phyloP scores from a whole-genome alignment of 169 alveolate species.

The Cryptosporidium tyzzeri region DNA sequence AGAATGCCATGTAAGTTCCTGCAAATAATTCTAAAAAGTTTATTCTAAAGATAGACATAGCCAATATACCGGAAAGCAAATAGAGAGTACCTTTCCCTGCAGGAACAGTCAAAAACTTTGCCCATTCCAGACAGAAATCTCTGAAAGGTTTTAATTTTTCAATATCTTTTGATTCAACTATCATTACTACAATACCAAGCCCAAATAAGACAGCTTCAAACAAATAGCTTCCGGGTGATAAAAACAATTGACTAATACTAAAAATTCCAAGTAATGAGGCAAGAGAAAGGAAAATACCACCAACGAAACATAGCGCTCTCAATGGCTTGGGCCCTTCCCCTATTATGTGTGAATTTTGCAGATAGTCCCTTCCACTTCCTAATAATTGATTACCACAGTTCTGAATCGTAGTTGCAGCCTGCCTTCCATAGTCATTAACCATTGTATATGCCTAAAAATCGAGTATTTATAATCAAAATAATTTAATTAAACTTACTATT shows the following conservation, averaged over 20 bases:
- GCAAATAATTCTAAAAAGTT: conserved; percentile 68
- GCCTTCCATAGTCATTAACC: conserved; percentile 75
- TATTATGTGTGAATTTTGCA: conserved; percentile 62
- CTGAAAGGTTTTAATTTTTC: conserved; percentile 60
- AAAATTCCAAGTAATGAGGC: conserved; percentile 67
- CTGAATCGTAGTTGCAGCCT: conserved; percentile 72
- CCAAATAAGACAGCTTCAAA: conserved; percentile 71
- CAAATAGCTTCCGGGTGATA: conserved; percentile 71
- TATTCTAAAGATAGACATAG: conserved; percentile 71
- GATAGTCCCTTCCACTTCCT: conserved; percentile 72
- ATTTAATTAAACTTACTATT: conserved; percentile 34
- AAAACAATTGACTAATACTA: conserved; percentile 67
- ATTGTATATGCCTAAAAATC: conserved; percentile 55
- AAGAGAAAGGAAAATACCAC: conserved; percentile 68
- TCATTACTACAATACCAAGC: conserved; percentile 64
- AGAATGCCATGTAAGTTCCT: conserved; percentile 68
- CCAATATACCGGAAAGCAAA: conserved; percentile 58
- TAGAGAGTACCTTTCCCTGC: conserved; percentile 72
- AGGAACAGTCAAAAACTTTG: conserved; percentile 72
- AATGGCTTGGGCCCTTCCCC: conserved; percentile 75
- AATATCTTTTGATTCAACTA: conserved; percentile 70
- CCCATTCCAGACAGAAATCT: conserved; percentile 76
- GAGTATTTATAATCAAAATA: neutral
- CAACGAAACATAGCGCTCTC: conserved; percentile 73
- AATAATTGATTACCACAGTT: conserved; percentile 68